Percentiles rank a stretch among this genome's conserved stretches.
Evolutionary conservation across 495 filamentous ascomycete species (phyloP).

Genomic region (Eremomyces bilateralis): DNA sequence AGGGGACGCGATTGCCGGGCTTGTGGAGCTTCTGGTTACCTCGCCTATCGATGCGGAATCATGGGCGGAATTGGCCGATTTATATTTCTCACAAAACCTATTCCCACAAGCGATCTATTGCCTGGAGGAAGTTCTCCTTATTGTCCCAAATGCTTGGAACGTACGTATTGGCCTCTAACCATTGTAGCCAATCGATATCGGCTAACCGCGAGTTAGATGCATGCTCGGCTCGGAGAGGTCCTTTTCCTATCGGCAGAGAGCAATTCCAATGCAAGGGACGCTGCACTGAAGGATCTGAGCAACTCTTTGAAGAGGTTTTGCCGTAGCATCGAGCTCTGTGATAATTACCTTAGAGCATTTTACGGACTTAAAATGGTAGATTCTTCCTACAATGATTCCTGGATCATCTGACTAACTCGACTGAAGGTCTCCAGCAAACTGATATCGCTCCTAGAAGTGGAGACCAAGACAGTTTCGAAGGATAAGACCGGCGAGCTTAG

Average conservation of each 20-base stretch:
- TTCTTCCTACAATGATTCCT: slow-evolving; percentile 8
- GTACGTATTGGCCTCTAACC: too few relatives aligned
- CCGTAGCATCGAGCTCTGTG: slow-evolving; percentile 79
- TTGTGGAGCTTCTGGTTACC: slow-evolving; percentile 55
- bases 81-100: slow-evolving; percentile 59
- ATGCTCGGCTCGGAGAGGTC: slow-evolving; percentile 71
- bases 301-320: slow-evolving; percentile 68
- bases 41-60: slow-evolving; percentile 82
- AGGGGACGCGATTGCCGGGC: slow-evolving; percentile 47
- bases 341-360: slow-evolving; percentile 75
- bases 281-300: too few relatives aligned
- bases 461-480: slow-evolving; percentile 15
- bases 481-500: slow-evolving; percentile 13
- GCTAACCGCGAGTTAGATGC: slow-evolving; percentile 31
- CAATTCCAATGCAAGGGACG: too few relatives aligned
- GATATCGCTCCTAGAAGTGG: slow-evolving; percentile 4
- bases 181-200: too few relatives aligned
- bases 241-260: slow-evolving; percentile 48
- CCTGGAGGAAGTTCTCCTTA: slow-evolving; percentile 70
- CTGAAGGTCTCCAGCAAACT: slow-evolving; percentile 5
- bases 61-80: slow-evolving; percentile 76
- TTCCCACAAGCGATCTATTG: slow-evolving; percentile 70
- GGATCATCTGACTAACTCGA: neutral
- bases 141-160: slow-evolving; percentile 91
- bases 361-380: slow-evolving; percentile 73